A percentile compares a stretch with the other conserved stretches of the same genome.
These are phyloP conservation scores for Pluteus cervinus DNA, from an alignment of 768 basidiomycete species.

Conservation along the genomic window DNA sequence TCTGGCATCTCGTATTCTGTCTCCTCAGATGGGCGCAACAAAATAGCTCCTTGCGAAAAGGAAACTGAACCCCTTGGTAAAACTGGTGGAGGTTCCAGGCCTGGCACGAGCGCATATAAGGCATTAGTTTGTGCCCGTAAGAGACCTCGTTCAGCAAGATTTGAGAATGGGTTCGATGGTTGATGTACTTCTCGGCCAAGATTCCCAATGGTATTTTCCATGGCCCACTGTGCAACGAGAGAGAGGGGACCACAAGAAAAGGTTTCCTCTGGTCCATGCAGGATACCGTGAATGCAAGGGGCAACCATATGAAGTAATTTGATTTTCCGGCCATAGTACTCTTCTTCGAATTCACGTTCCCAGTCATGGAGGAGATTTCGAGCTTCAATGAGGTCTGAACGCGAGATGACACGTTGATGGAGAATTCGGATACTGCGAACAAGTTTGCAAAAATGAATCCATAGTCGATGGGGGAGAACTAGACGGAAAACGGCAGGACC, in stretches of 20 bases:
- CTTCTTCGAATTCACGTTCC: constrained; percentile 19
- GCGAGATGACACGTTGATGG: constrained; percentile 11
- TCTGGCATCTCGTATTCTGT: too few species aligned
- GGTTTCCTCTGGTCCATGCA: constrained; percentile 19
- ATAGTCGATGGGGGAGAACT: constrained; percentile 14
- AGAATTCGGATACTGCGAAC: constrained; percentile 16
- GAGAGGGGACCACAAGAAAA: constrained; percentile 14
- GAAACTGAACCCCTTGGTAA: constrained; percentile 6
- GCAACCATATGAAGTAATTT: constrained; percentile 23
- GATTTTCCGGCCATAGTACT: constrained; percentile 17
- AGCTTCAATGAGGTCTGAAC: constrained; percentile 10
- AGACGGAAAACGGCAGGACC: constrained; percentile 18
- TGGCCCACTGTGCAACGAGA: constrained; percentile 21
- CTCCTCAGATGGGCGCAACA: constrained; percentile 4
- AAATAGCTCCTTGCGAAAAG: constrained; percentile 2
- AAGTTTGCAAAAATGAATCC: constrained; percentile 18
- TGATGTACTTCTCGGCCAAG: constrained; percentile 20
- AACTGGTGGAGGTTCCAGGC: constrained; percentile 4
- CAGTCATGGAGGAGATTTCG: constrained; percentile 15
- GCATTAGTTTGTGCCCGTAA: constrained; percentile 12
- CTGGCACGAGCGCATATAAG: constrained; percentile 10
- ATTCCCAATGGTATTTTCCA: constrained; percentile 21
- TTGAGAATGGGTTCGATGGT: constrained; percentile 16
- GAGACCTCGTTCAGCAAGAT: constrained; percentile 19
- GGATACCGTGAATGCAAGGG: constrained; percentile 19